Evolutionary conservation across 1,284 basidiomycete species (phyloP), one percentile per base, ranked within the genome.

Genomic region (Cutaneotrichosporon sp.): DNA sequence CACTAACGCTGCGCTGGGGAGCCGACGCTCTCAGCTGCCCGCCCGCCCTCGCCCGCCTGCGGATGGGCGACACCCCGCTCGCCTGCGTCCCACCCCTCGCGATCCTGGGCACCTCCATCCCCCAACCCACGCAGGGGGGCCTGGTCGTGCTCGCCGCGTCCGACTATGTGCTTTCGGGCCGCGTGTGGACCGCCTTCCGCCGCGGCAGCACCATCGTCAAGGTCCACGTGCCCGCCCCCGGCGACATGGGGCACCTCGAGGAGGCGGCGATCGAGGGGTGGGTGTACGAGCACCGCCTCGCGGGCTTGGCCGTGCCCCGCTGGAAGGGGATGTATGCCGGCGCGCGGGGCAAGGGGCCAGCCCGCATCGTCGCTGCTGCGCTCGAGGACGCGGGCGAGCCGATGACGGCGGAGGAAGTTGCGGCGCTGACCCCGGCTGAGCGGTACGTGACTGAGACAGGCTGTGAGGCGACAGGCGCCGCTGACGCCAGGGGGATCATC

Each of bases 261-360:
- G 43, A 45, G 20, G 43, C 43, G 43, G 43, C 43, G 18, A 22
- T 22, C 20, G 51, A 53, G 51, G 51, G 25, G 31, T 53, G 51
- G 53, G 27, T 54, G 9, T 55, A 45, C 25, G 54, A 55, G 33
- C 33, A 22, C 6, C 33, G 20, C 33, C 34, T 53, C 33, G n/a
- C n/a, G 4, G 51, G n/a, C 13, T 20, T 34, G n/a, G 51, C 16
- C 25, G 53, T 45, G 53, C 38, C 53, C 9, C 10, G 18, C 7
- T 54, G 53, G 53, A 29, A 29, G 13, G 53, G 53, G 3, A 42
- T 54, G 38, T 42, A 53, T 16, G 51, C n/a, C 9, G 36, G 34
- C 11, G 46, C 22, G 24, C n/a, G 22, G 24, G 22, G 22, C 8
- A 14, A 27, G 20, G n/a, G 46, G 9, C 34, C 27, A 8, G 16